Percentiles rank a stretch among this genome's conserved stretches.
phyloP scores from a whole-genome alignment of 257 asterid species.

The Primulina huaijiensis region DNA sequence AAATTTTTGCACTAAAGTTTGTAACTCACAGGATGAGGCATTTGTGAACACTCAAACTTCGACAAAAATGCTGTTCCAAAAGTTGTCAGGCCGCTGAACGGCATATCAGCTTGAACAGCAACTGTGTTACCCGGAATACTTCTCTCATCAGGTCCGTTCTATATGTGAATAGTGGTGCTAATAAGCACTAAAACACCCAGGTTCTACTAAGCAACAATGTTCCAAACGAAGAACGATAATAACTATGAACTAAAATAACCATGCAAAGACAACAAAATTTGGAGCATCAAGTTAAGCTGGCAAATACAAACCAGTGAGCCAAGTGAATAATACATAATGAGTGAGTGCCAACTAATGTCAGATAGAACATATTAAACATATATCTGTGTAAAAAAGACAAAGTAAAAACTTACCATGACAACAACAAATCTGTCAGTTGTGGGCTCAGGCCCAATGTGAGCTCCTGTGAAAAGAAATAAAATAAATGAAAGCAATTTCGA shows the following conservation, averaged over 20 bases:
- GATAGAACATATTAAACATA: conserved; percentile 13
- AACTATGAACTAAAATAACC: neutral
- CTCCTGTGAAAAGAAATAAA: conserved; percentile 48
- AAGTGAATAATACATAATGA: conserved; percentile 4
- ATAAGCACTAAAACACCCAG: conserved; percentile 13
- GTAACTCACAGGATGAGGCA: conserved; percentile 92
- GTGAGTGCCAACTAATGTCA: conserved; percentile 10
- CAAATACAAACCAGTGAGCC: neutral
- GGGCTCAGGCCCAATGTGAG: conserved; percentile 99
- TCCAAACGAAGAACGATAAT: conserved; percentile 1
- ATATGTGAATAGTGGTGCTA: conserved; percentile 23
- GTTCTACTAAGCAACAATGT: conserved; percentile 1
- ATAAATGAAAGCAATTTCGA: conserved; percentile 2
- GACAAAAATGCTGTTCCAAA: conserved; percentile 92
- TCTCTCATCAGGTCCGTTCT: conserved; percentile 96
- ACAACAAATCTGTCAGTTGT: conserved; percentile 99
- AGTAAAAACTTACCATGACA: conserved; percentile 65
- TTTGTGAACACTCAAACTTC: conserved; percentile 95
- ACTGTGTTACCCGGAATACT: conserved; percentile 93
- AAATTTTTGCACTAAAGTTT: conserved; percentile 3
- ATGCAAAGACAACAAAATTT: neutral
- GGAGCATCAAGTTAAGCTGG: neutral
- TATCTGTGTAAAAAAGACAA: neutral
- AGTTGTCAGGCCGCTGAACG: conserved; percentile 81
- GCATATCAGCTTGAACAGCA: conserved; percentile 99